These are phyloP conservation scores for Aspergillus saccharolyticus DNA, from an alignment of 495 filamentous ascomycete species.

Conservation along the genomic window DNA sequence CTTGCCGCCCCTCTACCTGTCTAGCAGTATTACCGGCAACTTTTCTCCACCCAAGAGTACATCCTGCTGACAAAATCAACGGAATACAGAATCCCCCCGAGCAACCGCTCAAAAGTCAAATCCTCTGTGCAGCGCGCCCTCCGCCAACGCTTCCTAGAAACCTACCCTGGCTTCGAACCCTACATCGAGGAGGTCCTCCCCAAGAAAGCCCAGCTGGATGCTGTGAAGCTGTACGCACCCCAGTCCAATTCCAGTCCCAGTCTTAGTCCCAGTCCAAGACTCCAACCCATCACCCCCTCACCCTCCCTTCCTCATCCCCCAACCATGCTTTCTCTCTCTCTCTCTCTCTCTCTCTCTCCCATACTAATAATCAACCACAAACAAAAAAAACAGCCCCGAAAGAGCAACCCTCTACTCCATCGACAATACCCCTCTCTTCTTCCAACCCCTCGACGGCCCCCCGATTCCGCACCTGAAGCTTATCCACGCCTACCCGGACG, in stretches of 20 bases:
- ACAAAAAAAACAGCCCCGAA: slow-evolving; percentile 78
- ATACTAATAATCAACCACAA: too few species aligned
- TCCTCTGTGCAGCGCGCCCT: slow-evolving; percentile 87
- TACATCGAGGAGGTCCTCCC: slow-evolving; percentile 93
- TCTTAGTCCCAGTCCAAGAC: too few species aligned
- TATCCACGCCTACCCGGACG: slow-evolving; percentile 57
- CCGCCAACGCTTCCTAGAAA: slow-evolving; percentile 71
- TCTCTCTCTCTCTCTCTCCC: too few species aligned
- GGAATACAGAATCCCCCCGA: slow-evolving; percentile 49
- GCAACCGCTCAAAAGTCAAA: slow-evolving; percentile 92
- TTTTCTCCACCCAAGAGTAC: too few species aligned
- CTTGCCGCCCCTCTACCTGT: too few species aligned
- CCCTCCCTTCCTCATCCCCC: too few species aligned
- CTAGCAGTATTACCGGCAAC: too few species aligned
- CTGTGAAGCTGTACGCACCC: slow-evolving; percentile 66
- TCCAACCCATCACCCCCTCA: neutral
- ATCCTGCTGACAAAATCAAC: slow-evolving; percentile 3
- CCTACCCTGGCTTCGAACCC: slow-evolving; percentile 80
- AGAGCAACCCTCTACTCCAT: slow-evolving; percentile 81
- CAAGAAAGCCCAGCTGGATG: slow-evolving; percentile 89
- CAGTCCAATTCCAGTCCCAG: too few species aligned
- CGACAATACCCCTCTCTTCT: slow-evolving; percentile 73
- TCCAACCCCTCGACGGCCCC: slow-evolving; percentile 76
- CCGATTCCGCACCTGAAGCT: slow-evolving; percentile 75
- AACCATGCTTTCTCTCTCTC: too few species aligned